phyloP scores from a whole-genome alignment of 768 basidiomycete genomes.

The Russula dissimulans region DNA sequence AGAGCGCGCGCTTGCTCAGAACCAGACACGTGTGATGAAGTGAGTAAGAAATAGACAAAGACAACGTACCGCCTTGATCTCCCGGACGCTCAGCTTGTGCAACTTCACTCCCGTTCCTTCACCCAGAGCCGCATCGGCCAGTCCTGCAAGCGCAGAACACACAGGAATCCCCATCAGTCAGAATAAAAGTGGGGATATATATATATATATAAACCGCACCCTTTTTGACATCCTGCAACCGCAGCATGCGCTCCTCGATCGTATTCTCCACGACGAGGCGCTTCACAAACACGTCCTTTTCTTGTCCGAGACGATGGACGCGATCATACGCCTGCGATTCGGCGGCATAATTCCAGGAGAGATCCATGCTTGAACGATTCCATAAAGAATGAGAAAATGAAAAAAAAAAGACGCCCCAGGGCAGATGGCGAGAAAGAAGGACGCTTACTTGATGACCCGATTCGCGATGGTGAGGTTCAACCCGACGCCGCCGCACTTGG shows the following conservation, averaged over 20 bases:
- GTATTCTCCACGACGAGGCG: slow-evolving; percentile 58
- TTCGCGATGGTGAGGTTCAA: slow-evolving; percentile 57
- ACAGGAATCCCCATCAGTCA: no score
- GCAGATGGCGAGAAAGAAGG: not conserved
- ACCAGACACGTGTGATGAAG: not conserved
- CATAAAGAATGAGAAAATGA: not conserved
- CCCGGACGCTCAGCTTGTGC: slow-evolving; percentile 58
- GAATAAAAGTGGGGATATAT: no score
- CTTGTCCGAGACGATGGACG: slow-evolving; percentile 62
- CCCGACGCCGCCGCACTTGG: slow-evolving; percentile 64
- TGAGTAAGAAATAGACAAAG: not conserved
- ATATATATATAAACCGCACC: no score
- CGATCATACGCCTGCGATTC: slow-evolving; percentile 58
- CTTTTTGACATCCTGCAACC: slow-evolving; percentile 58
- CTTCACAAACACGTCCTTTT: slow-evolving; percentile 59
- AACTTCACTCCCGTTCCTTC: slow-evolving; percentile 55
- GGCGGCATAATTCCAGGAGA: slow-evolving; percentile 66
- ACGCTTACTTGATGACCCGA: slow-evolving; percentile 51
- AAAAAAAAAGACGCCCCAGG: not conserved
- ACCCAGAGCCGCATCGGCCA: slow-evolving; percentile 61
- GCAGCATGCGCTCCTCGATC: slow-evolving; percentile 70
- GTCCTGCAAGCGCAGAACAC: slow-evolving; percentile 26
- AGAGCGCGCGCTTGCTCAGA: not conserved
- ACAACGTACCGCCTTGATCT: slow-evolving; percentile 49
- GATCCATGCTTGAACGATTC: slow-evolving; percentile 42